Percentiles rank a stretch among this genome's conserved stretches.
Conservation (phyloP, 345 rosid species). For the Camelina laxa region DNA sequence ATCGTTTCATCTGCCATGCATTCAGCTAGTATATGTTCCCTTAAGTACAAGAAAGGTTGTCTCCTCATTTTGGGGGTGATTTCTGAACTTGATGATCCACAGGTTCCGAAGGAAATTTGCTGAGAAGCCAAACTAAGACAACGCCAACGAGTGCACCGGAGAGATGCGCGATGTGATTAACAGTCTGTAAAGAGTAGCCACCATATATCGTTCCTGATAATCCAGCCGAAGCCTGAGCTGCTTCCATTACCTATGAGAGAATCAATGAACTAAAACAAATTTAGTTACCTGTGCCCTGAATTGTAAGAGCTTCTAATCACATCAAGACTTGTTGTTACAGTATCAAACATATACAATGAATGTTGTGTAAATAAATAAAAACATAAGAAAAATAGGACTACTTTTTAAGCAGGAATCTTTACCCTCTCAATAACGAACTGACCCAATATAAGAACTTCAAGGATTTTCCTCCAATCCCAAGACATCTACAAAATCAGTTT, state of each 20-base stretch:
- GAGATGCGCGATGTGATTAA: constrained; percentile 92
- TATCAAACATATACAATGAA: neutral
- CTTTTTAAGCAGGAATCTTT: neutral
- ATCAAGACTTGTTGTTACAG: neutral
- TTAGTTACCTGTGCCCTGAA: neutral
- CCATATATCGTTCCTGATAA: constrained; percentile 60
- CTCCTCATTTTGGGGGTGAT: constrained; percentile 40
- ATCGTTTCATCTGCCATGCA: constrained; percentile 1
- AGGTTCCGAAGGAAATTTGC: constrained; percentile 68
- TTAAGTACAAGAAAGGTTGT: constrained; percentile 1
- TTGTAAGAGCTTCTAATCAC: neutral
- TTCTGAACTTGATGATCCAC: constrained; percentile 44
- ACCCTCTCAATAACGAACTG: constrained; percentile 91
- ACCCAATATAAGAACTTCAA: constrained; percentile 92
- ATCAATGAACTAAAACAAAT: constrained; percentile 11
- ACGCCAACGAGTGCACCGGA: constrained; percentile 91
- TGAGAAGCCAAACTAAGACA: constrained; percentile 79
- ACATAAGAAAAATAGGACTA: neutral
- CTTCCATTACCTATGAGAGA: constrained; percentile 78
- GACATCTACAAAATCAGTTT: constrained; percentile 60
- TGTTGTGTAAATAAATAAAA: neutral
- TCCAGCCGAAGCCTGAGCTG: constrained; percentile 90
- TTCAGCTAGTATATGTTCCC: constrained; percentile 24
- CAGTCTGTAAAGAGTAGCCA: constrained; percentile 65
- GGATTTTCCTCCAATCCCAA: constrained; percentile 97